Evolutionary conservation across 169 alveolate species (phyloP).

Genomic region (Theileria annulata): DNA sequence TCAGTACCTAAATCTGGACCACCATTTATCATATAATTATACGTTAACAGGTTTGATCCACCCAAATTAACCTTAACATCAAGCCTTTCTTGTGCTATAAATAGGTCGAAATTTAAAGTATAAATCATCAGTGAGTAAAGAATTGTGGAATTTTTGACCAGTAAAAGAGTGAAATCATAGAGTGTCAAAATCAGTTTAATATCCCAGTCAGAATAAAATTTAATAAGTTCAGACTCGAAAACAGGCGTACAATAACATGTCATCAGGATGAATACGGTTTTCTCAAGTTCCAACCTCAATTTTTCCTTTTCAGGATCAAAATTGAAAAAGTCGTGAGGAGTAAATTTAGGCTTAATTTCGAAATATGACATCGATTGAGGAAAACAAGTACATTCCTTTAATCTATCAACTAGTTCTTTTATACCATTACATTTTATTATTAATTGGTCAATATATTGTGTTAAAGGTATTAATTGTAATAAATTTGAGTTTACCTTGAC

Average conservation of each 20-base stretch:
- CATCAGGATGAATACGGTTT: background rate
- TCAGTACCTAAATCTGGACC: background rate
- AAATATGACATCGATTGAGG: background rate
- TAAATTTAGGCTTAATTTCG: background rate
- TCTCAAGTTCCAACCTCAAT: background rate
- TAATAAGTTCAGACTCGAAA: background rate
- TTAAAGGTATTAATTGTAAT: background rate
- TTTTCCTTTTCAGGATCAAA: background rate
- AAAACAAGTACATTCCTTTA: background rate
- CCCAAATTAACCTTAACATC: background rate
- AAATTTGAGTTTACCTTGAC: background rate
- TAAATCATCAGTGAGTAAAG: constrained; percentile 5
- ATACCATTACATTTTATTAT: background rate
- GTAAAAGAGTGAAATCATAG: background rate
- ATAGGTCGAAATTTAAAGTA: background rate
- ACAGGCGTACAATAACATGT: constrained; percentile 8
- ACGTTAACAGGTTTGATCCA: background rate
- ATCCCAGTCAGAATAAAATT: background rate
- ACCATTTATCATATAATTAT: background rate
- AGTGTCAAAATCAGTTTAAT: background rate
- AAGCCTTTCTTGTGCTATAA: background rate
- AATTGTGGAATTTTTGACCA: background rate
- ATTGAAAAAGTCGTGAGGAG: constrained; percentile 5
- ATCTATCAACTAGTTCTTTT: background rate
- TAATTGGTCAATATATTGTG: background rate